Base-by-base conservation (phyloP, 2,329 filamentous ascomycete species). In the Zasmidium angulare region DNA sequence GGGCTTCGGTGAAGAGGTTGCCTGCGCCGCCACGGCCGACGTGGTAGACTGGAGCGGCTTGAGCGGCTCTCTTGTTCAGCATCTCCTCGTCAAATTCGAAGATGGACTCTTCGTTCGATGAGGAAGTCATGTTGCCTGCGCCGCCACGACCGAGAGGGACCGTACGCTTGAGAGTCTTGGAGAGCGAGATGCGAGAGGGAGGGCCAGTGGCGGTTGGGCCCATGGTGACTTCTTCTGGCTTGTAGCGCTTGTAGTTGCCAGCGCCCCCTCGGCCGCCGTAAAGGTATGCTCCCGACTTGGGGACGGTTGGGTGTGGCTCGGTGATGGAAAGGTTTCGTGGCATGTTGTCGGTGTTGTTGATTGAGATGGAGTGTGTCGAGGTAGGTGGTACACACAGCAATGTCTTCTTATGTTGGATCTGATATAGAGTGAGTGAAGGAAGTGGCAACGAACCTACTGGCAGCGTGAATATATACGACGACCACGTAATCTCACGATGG, bases 31-130 rank as follows among this genome's bases (percentile, higher is more conserved):
- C 85, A 48, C 85, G 79, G 47, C 85, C 85, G 63, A 87, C 82
- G 71, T 86, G 83, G 78, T 86, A 87, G 62, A 87, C 81, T 19
- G 85, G 85, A 1, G 84, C 84, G 12, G 46, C 49, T 23, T 64
- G 4, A 4, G 26, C 26, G 63, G 47, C 55, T 58, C 50, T 81
- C 77, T 83, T 76, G 59, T 81, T 81, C 66, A 84, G 80, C 53
- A 88, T 79, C 69, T 88, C 85, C 76, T 88, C 85, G 72, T 88
- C 86, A 75, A 90, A 90, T 73, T 81, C 83, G 79, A 87, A 87
- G 72, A 87, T 86, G 68, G 82, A 80, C 46, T 83, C 79, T 66
- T 87, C 74, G 60, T 74, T 72, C 60, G 67, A 59, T 81, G 81
- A 53, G 82, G 68, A 26, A 72, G 75, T 79, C 60, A 83, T 80